A percentile compares a stretch with the other conserved stretches of the same genome.
Evolutionary conservation across 495 filamentous ascomycete species (phyloP).

Genomic region (Hypoxylon cercidicola): DNA sequence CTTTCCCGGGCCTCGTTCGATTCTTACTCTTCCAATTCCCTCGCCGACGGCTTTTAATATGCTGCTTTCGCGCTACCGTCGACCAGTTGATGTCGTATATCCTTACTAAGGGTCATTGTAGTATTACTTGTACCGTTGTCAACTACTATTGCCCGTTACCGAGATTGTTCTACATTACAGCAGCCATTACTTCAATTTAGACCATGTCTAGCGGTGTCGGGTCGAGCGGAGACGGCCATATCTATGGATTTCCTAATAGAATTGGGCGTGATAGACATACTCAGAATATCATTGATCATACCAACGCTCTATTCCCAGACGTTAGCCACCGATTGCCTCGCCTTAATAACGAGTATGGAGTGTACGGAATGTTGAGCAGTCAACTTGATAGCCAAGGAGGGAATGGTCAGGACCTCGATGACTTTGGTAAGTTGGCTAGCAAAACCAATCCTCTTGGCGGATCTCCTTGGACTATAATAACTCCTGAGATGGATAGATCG

Average conservation of each 20-base stretch:
- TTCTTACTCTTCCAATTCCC: too few relatives aligned
- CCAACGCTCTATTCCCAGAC: conserved; percentile 35
- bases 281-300: conserved; percentile 45
- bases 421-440: conserved; percentile 46
- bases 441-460: background rate
- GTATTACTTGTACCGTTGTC: background rate
- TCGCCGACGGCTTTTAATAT: too few relatives aligned
- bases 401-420: conserved; percentile 40
- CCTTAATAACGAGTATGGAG: conserved; percentile 3
- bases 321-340: conserved; percentile 14
- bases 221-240: conserved; percentile 15
- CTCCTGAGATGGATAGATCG: conserved; percentile 27
- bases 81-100: too few relatives aligned
- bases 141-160: background rate
- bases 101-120: background rate
- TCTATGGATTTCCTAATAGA: conserved; percentile 24
- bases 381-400: background rate
- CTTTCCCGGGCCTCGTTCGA: background rate
- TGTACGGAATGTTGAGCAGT: conserved; percentile 2
- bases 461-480: background rate
- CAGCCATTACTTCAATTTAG: background rate
- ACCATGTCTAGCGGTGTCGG: conserved; percentile 23
- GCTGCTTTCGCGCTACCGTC: too few relatives aligned
- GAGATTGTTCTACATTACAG: background rate
- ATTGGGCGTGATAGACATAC: conserved; percentile 36